These are phyloP conservation scores for Rosa hybrid DNA, from an alignment of 331 rosid genomes.

Conservation along the genomic window DNA sequence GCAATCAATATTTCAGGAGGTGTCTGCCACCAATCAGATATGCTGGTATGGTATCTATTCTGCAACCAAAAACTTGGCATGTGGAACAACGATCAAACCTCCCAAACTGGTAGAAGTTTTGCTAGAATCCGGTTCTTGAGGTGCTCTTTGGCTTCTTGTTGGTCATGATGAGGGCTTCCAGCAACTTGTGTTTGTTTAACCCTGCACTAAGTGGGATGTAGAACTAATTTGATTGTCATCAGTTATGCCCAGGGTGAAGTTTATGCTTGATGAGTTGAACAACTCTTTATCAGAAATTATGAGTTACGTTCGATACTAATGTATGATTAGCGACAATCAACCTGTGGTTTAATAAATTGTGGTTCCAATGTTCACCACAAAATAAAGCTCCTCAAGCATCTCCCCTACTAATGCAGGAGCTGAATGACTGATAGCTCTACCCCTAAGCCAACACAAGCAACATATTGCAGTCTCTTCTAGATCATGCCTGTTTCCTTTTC, in stretches of 20 bases:
- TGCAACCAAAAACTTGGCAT: too few species aligned
- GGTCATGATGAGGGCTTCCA: not conserved
- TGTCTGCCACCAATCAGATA: too few species aligned
- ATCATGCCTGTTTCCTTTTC: too few species aligned
- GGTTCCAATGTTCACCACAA: not conserved
- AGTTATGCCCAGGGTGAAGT: not conserved
- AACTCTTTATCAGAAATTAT: not conserved
- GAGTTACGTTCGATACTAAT: not conserved
- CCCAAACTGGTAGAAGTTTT: not conserved
- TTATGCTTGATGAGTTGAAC: not conserved
- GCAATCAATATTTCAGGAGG: too few species aligned
- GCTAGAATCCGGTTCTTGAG: not conserved
- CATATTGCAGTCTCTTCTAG: too few species aligned
- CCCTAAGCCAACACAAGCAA: too few species aligned
- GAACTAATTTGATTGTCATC: not conserved
- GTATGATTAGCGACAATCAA: not conserved
- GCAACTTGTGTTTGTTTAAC: not conserved
- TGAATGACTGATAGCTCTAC: too few species aligned
- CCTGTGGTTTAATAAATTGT: not conserved
- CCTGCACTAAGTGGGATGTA: not conserved
- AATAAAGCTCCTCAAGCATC: too few species aligned
- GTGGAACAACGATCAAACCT: not conserved
- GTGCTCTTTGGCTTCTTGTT: not conserved
- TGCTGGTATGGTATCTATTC: too few species aligned
- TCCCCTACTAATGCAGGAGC: too few species aligned